Conservation (phyloP, 2,329 filamentous ascomycete species). For the Ploettnerulaceae sp. region DNA sequence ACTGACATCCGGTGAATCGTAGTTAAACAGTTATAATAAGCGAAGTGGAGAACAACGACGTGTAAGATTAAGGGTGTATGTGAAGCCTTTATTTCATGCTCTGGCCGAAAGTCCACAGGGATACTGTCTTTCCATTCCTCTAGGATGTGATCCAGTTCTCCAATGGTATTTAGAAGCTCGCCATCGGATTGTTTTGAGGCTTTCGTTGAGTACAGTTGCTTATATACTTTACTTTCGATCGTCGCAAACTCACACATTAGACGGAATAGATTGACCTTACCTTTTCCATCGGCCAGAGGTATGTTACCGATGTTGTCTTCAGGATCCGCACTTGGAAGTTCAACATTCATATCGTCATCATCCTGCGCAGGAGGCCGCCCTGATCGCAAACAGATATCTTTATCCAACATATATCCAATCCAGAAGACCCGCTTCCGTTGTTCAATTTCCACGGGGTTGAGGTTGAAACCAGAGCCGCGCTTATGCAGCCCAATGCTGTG, state of each 20-base stretch:
- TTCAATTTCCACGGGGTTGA: slow-evolving; percentile 91
- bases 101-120: slow-evolving; percentile 91
- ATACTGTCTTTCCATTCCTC: slow-evolving; percentile 97
- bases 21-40: slow-evolving; percentile 96
- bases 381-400: slow-evolving; percentile 69
- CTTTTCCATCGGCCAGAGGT: slow-evolving; percentile 78
- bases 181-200: slow-evolving; percentile 89
- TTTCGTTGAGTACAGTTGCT: slow-evolving; percentile 84
- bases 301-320: slow-evolving; percentile 93
- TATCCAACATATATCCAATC: slow-evolving; percentile 71
- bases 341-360: slow-evolving; percentile 89
- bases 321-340: slow-evolving; percentile 86
- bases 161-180: slow-evolving; percentile 90
- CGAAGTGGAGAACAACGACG: slow-evolving; percentile 89
- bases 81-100: slow-evolving; percentile 89
- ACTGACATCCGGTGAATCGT: slow-evolving; percentile 99
- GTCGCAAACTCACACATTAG: slow-evolving; percentile 87
- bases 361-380: slow-evolving; percentile 68
- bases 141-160: slow-evolving; percentile 82
- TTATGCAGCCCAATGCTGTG: slow-evolving; percentile 97
- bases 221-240: slow-evolving; percentile 94
- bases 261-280: slow-evolving; percentile 92
- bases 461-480: slow-evolving; percentile 83
- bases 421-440: slow-evolving; percentile 77
- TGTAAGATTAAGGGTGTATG: slow-evolving; percentile 93